These are phyloP conservation scores for Puya raimondii DNA, from an alignment of 176 grass and related monocot species.

Conservation along the genomic window DNA sequence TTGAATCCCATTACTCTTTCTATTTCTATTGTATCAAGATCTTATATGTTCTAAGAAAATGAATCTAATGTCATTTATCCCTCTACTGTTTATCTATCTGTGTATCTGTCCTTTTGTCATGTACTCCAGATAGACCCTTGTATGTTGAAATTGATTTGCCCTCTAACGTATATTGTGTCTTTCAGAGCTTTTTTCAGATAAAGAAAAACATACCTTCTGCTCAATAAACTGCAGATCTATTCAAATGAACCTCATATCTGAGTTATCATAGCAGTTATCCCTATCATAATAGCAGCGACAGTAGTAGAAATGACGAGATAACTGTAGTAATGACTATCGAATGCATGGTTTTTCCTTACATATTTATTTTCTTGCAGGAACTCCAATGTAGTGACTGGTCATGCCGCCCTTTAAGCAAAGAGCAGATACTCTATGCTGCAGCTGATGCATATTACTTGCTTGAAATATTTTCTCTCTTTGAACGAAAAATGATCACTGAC, in stretches of 20 bases:
- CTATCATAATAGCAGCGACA: too few relatives aligned
- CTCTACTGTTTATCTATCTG: too few relatives aligned
- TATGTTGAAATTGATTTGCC: too few relatives aligned
- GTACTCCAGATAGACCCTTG: too few relatives aligned
- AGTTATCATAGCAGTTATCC: too few relatives aligned
- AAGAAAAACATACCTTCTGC: too few relatives aligned
- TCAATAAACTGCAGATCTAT: too few relatives aligned
- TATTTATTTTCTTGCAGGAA: constrained; percentile 45
- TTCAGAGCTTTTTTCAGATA: too few relatives aligned
- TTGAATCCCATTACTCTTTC: neutral
- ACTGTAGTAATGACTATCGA: neutral
- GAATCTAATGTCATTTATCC: neutral
- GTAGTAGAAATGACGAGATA: neutral
- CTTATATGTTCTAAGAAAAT: constrained; percentile 7
- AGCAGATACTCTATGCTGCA: constrained; percentile 93
- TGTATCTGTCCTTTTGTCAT: too few relatives aligned
- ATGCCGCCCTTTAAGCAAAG: constrained; percentile 63
- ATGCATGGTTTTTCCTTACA: neutral
- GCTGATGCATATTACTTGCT: constrained; percentile 92
- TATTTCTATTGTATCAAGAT: constrained; percentile 7
- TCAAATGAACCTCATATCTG: too few relatives aligned
- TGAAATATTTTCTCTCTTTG: constrained; percentile 65
- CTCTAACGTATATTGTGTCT: too few relatives aligned
- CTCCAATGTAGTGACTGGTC: constrained; percentile 99
- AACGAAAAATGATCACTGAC: constrained; percentile 37